A percentile compares a stretch with the other conserved stretches of the same genome.
Conservation (phyloP, 208 protist genomes). For the Trypanosoma cruzi region DNA sequence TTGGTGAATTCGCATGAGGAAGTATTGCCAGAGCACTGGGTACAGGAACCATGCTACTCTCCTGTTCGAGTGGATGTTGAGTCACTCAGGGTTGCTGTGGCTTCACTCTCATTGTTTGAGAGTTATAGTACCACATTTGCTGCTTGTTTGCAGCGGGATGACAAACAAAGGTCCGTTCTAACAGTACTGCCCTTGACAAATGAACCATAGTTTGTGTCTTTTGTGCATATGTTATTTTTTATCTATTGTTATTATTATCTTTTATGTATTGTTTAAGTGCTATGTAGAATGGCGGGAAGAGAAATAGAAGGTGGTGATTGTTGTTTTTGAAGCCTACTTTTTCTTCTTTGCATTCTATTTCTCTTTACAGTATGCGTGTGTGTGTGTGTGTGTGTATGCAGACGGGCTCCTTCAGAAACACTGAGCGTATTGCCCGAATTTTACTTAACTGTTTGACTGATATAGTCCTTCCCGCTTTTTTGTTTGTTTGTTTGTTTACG, state of each 20-base stretch:
- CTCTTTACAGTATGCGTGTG: no score
- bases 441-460: no score
- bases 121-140: conserved; percentile 25
- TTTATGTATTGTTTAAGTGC: background rate
- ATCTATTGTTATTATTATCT: conserved; percentile 24
- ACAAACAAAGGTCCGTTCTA: conserved; percentile 2
- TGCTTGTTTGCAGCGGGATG: conserved; percentile 22
- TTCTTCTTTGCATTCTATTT: no score
- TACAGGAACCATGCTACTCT: conserved; percentile 26
- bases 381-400: no score
- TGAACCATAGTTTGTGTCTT: conserved; percentile 20
- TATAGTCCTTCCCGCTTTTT: no score
- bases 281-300: background rate
- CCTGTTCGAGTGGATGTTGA: conserved; percentile 21
- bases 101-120: conserved; percentile 45
- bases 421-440: no score
- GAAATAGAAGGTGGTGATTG: background rate
- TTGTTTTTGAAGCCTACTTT: conserved; percentile 9
- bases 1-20: conserved; percentile 28
- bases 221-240: background rate
- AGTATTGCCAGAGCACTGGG: conserved; percentile 20
- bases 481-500: no score
- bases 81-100: conserved; percentile 23
- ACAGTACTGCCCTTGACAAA: conserved; percentile 28
- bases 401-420: no score